phyloP scores from a whole-genome alignment of 495 filamentous ascomycete species.

The Hypoxylon rickii region DNA sequence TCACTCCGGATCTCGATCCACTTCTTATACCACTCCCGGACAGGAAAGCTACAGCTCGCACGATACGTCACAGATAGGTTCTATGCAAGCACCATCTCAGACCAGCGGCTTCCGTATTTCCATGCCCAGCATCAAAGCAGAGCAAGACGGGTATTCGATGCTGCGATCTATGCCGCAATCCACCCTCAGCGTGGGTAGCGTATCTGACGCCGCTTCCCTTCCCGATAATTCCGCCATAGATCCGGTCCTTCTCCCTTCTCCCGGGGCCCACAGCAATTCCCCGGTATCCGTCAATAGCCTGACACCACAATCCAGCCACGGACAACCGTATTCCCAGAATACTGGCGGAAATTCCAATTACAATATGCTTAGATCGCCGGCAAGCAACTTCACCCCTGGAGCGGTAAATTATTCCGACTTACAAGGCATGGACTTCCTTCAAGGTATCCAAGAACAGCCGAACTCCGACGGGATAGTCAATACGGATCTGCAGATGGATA shows the following conservation, averaged over 20 bases:
- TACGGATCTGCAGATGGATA: slow-evolving; percentile 56
- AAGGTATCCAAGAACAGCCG: slow-evolving; percentile 42
- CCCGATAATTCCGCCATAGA: slow-evolving; percentile 52
- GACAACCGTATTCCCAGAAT: slow-evolving; percentile 27
- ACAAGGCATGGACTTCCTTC: slow-evolving; percentile 54
- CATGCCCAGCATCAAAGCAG: slow-evolving; percentile 43
- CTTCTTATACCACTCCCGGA: slow-evolving; percentile 26
- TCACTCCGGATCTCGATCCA: slow-evolving; percentile 27
- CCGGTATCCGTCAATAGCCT: slow-evolving; percentile 34
- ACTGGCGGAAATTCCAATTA: slow-evolving; percentile 30
- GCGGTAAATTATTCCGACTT: slow-evolving; percentile 44
- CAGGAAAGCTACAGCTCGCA: slow-evolving; percentile 33
- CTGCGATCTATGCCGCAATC: slow-evolving; percentile 42
- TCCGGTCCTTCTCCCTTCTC: slow-evolving; percentile 50
- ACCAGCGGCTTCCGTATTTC: slow-evolving; percentile 36
- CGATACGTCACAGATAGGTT: slow-evolving; percentile 31
- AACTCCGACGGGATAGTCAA: slow-evolving; percentile 36
- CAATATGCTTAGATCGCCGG: slow-evolving; percentile 32
- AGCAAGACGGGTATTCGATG: slow-evolving; percentile 44
- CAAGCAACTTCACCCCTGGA: slow-evolving; percentile 25
- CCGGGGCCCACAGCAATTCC: slow-evolving; percentile 38
- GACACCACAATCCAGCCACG: slow-evolving; percentile 31
- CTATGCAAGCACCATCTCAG: slow-evolving; percentile 32
- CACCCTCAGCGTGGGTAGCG: slow-evolving; percentile 40
- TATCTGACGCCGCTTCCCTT: slow-evolving; percentile 34